These are phyloP conservation scores for Chaetomium olivaceum DNA, from an alignment of 2,329 filamentous ascomycete species.

Conservation along the genomic window DNA sequence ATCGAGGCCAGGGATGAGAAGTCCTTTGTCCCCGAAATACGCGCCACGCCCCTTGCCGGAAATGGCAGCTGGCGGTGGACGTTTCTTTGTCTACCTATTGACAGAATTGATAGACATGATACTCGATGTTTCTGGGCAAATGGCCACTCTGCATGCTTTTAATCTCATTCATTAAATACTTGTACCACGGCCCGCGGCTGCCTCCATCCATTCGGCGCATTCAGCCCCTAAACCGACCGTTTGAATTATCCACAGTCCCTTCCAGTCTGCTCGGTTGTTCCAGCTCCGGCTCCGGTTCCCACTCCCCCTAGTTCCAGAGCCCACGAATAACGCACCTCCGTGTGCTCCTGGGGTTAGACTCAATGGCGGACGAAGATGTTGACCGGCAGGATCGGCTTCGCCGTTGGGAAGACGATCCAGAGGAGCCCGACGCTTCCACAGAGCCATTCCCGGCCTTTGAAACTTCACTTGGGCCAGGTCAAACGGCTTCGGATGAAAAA, in stretches of 20 bases:
- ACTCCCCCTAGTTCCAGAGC: neutral
- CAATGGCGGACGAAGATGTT: neutral
- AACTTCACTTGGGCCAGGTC: neutral
- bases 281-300: neutral
- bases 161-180: neutral
- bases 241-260: neutral
- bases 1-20: neutral
- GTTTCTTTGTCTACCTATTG: constrained; percentile 15
- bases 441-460: neutral
- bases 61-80: neutral
- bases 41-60: neutral
- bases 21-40: constrained; percentile 2
- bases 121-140: neutral
- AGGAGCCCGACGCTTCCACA: neutral
- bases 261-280: neutral
- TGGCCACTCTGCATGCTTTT: neutral
- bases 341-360: neutral
- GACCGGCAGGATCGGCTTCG: neutral
- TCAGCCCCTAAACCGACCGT: neutral
- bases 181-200: neutral
- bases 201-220: neutral
- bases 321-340: neutral
- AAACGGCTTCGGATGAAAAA: neutral
- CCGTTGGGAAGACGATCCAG: neutral
- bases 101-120: neutral